These are phyloP conservation scores for Quercus tomentella DNA, from an alignment of 331 rosid species.

Conservation along the genomic window DNA sequence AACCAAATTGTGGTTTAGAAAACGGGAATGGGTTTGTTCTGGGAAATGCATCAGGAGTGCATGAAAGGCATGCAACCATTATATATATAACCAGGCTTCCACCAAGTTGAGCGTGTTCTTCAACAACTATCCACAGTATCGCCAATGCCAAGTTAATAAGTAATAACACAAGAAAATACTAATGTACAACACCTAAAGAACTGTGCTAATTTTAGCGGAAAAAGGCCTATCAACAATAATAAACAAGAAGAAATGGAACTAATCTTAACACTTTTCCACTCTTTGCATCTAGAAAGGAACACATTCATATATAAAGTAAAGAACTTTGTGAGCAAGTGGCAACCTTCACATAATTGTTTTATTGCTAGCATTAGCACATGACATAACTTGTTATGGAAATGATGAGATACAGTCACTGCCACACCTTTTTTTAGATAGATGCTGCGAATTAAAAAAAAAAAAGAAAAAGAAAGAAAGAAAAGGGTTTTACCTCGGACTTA, in stretches of 20 bases:
- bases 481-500: neutral
- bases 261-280: neutral
- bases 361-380: neutral
- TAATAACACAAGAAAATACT: neutral
- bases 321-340: neutral
- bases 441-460: neutral
- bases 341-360: neutral
- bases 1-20: slow-evolving; percentile 20
- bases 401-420: no score
- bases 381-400: neutral
- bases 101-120: neutral
- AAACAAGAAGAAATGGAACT: neutral
- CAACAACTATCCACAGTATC: neutral
- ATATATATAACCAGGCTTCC: slow-evolving; percentile 10
- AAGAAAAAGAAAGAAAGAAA: neutral
- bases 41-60: slow-evolving; percentile 23
- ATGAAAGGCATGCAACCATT: slow-evolving; percentile 42
- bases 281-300: neutral
- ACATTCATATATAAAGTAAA: neutral
- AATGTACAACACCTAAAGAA: no score
- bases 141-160: neutral
- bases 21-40: neutral
- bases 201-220: neutral
- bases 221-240: neutral
- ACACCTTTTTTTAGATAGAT: neutral